Percentiles rank a stretch among this genome's conserved stretches.
Conservation (phyloP, 208 protist genomes). For the Tritrichomonas foetus region DNA sequence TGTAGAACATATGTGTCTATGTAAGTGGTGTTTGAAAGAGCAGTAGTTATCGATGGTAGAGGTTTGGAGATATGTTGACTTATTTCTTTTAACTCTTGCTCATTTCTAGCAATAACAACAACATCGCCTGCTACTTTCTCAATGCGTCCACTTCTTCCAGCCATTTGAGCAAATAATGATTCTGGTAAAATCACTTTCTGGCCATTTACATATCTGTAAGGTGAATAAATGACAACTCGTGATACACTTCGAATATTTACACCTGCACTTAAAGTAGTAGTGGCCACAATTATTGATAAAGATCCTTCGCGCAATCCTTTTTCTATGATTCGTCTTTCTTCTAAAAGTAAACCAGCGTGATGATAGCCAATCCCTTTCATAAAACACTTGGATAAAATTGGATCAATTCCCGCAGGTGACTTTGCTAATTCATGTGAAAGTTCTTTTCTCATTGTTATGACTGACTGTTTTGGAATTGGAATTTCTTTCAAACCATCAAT, state of each 20-base stretch:
- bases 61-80: neutral
- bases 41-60: neutral
- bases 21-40: neutral
- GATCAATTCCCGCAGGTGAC: neutral
- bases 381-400: neutral
- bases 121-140: neutral
- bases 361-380: neutral
- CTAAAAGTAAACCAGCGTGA: constrained; percentile 11
- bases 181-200: neutral
- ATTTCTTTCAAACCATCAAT: neutral
- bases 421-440: neutral
- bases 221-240: neutral
- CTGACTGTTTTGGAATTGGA: neutral
- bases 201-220: neutral
- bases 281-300: neutral
- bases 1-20: neutral
- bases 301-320: neutral
- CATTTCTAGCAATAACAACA: neutral
- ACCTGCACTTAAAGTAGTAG: neutral
- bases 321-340: constrained; percentile 29
- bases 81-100: neutral
- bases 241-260: neutral
- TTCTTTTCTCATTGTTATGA: neutral
- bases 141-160: neutral
- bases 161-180: neutral